Percentiles rank a stretch among this genome's conserved stretches.
phyloP scores from a whole-genome alignment of 306 rosid genomes.

The Abrus precatorius region DNA sequence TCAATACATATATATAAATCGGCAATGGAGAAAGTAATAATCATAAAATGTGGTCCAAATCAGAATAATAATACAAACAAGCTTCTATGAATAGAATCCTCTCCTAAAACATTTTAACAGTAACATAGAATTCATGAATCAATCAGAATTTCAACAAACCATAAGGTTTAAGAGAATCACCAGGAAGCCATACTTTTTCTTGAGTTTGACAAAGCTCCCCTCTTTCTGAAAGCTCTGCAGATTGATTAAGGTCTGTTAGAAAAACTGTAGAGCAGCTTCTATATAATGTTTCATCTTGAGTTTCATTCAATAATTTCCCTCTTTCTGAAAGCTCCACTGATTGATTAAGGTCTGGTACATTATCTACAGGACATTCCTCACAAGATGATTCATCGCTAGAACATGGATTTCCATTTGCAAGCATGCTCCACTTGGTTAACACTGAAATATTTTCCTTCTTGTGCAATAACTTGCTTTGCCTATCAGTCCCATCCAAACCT shows the following conservation, averaged over 20 bases:
- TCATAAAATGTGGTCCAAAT: background rate
- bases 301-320: constrained; percentile 35
- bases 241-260: constrained; percentile 54
- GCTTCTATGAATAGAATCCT: constrained; percentile 26
- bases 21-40: background rate
- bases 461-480: constrained; percentile 30
- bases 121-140: background rate
- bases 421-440: constrained; percentile 55
- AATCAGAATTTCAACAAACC: constrained; percentile 32
- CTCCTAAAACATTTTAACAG: background rate
- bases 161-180: constrained; percentile 38
- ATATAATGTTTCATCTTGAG: constrained; percentile 40
- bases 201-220: constrained; percentile 41
- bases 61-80: background rate
- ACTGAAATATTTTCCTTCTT: constrained; percentile 52
- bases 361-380: constrained; percentile 48
- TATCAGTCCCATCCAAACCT: constrained; percentile 44
- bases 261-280: constrained; percentile 49
- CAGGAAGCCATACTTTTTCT: constrained; percentile 57
- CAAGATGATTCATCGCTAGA: constrained; percentile 50
- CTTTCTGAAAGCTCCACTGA: constrained; percentile 49
- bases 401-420: constrained; percentile 44
- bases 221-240: constrained; percentile 49
- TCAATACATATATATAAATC: background rate
- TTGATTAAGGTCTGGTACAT: constrained; percentile 53